A percentile compares a stretch with the other conserved stretches of the same genome.
These are phyloP conservation scores for Ophiosphaerella narmari DNA, from an alignment of 2,329 filamentous ascomycete genomes.

Conservation along the genomic window DNA sequence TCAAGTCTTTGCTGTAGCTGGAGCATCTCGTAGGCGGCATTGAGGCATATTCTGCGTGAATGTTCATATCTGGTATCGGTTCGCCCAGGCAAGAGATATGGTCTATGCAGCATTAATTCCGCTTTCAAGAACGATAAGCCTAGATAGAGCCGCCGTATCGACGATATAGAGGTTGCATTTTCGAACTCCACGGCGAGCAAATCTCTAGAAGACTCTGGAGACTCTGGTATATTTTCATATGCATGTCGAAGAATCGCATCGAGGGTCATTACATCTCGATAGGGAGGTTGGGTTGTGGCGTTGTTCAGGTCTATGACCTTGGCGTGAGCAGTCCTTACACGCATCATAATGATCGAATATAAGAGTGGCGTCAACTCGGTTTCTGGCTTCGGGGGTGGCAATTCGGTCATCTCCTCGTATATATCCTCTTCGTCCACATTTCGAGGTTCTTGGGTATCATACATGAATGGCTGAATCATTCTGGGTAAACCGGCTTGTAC, in stretches of 20 bases:
- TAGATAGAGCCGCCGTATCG: slow-evolving; percentile 37
- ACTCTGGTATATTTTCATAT: slow-evolving; percentile 25
- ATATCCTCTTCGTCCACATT: slow-evolving; percentile 51
- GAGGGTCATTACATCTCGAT: slow-evolving; percentile 34
- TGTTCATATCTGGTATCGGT: slow-evolving; percentile 44
- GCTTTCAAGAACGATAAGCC: slow-evolving; percentile 40
- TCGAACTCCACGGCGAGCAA: slow-evolving; percentile 17
- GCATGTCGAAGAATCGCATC: slow-evolving; percentile 29
- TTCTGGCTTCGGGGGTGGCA: slow-evolving; percentile 35
- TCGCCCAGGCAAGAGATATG: slow-evolving; percentile 42
- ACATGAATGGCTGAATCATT: slow-evolving; percentile 44
- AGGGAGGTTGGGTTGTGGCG: slow-evolving; percentile 29
- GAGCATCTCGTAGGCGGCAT: slow-evolving; percentile 52
- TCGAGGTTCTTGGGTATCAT: slow-evolving; percentile 46
- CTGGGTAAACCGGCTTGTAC: slow-evolving; percentile 47
- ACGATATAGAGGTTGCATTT: slow-evolving; percentile 9
- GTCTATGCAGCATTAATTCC: slow-evolving; percentile 44
- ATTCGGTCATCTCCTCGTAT: slow-evolving; percentile 39
- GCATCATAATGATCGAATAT: slow-evolving; percentile 31
- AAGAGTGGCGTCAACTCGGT: slow-evolving; percentile 32
- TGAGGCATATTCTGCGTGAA: slow-evolving; percentile 51
- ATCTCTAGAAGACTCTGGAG: slow-evolving; percentile 22
- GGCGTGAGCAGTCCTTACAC: slow-evolving; percentile 29
- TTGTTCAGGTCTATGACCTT: slow-evolving; percentile 37
- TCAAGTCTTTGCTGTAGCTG: slow-evolving; percentile 52